phyloP scores from a whole-genome alignment of 2,329 filamentous ascomycete genomes.

The Xenosphaeropsis pyriputrescens region DNA sequence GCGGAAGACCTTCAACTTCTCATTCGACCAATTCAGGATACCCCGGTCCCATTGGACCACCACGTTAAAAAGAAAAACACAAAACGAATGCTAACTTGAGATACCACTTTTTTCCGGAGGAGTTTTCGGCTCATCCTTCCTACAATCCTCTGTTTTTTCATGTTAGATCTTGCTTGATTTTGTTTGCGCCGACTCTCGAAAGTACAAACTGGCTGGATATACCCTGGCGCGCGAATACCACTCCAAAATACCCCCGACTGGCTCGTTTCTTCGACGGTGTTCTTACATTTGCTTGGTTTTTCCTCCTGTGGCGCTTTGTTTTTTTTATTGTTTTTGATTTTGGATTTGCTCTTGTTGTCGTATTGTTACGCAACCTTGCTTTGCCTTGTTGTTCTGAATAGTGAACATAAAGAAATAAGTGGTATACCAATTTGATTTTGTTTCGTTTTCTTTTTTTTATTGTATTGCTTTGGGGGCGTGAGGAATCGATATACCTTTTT shows the following conservation, averaged over 20 bases:
- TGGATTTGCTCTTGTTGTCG: slow-evolving; percentile 1
- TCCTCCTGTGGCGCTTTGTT: slow-evolving; percentile 7
- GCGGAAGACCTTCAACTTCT: slow-evolving; percentile 83
- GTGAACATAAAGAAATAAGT: slow-evolving; percentile 1
- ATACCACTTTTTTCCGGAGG: slow-evolving; percentile 14
- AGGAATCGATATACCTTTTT: too few relatives aligned
- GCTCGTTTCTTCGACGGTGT: slow-evolving; percentile 2
- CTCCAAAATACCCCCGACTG: slow-evolving; percentile 10
- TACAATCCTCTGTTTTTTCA: slow-evolving; percentile 6
- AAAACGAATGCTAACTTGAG: slow-evolving; percentile 8
- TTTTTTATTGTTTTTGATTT: slow-evolving; percentile 4
- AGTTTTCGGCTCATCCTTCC: slow-evolving; percentile 7
- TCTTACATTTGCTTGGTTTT: slow-evolving; percentile 12
- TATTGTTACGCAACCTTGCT: slow-evolving; percentile 1
- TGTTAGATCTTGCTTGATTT: too few relatives aligned
- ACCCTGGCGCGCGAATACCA: slow-evolving; percentile 19
- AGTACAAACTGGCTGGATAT: slow-evolving; percentile 15
- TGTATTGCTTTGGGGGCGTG: too few relatives aligned
- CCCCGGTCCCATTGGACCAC: slow-evolving; percentile 82
- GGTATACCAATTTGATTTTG: slow-evolving; percentile 6
- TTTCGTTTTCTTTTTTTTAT: background rate
- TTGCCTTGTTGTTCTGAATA: background rate
- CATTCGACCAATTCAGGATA: slow-evolving; percentile 94
- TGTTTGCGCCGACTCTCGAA: too few relatives aligned
- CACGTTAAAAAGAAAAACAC: slow-evolving; percentile 63